Percentiles rank a stretch among this genome's conserved stretches.
phyloP scores from a whole-genome alignment of 305 asterid genomes.

The Solanum chacoense region DNA sequence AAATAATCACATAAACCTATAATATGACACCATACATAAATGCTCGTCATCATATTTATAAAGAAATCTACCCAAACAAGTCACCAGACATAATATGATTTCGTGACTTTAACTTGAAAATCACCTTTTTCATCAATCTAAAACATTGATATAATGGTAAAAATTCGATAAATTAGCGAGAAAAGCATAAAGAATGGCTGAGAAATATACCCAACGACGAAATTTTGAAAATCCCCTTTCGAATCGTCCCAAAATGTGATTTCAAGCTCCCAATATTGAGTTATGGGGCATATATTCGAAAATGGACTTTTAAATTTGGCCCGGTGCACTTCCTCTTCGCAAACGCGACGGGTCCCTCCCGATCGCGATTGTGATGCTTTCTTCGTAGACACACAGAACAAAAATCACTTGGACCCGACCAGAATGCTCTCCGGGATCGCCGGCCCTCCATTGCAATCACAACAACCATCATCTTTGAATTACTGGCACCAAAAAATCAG shows the following conservation, averaged over 20 bases:
- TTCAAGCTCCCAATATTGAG: not conserved
- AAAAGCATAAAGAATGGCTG: not conserved
- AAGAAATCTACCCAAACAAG: too few relatives aligned
- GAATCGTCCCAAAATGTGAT: not conserved
- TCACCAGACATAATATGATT: not conserved
- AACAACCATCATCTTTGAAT: not conserved
- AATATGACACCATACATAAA: not conserved
- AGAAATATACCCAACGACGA: not conserved
- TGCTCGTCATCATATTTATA: not conserved
- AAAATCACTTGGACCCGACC: not conserved
- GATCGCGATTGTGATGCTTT: not conserved
- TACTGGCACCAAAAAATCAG: not conserved
- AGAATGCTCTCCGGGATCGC: not conserved
- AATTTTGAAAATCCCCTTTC: not conserved
- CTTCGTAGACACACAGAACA: not conserved
- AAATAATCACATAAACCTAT: not conserved
- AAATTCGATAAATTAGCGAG: not conserved
- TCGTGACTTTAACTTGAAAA: not conserved
- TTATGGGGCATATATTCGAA: not conserved
- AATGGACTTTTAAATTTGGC: not conserved
- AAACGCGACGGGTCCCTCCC: not conserved
- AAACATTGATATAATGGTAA: not conserved
- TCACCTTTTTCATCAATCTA: not conserved
- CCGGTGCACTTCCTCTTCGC: not conserved
- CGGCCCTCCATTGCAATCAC: not conserved